A percentile compares a stretch with the other conserved stretches of the same genome.
Evolutionary conservation across 805 yeast genomes (phyloP).

Genomic region (Candida xyloterini): DNA sequence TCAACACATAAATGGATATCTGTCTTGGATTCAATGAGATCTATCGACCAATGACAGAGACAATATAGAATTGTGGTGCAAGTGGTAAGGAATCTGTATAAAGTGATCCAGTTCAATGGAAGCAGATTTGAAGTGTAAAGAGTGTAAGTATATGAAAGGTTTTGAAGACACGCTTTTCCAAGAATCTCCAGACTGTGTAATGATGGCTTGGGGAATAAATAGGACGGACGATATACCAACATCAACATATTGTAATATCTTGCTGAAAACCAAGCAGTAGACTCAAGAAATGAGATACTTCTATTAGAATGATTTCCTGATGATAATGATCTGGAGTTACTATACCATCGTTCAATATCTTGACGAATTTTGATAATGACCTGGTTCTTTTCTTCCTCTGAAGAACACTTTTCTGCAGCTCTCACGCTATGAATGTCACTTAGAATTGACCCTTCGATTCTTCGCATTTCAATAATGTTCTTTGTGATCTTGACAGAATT

Average conservation of each 20-base stretch:
- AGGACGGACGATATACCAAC: slow-evolving; percentile 48
- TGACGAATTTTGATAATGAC: slow-evolving; percentile 34
- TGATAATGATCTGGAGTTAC: slow-evolving; percentile 22
- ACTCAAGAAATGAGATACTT: slow-evolving; percentile 27
- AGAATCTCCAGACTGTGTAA: slow-evolving; percentile 38
- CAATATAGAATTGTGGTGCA: slow-evolving; percentile 48
- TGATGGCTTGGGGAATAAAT: slow-evolving; percentile 44
- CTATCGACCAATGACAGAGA: slow-evolving; percentile 45
- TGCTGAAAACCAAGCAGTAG: slow-evolving; percentile 37
- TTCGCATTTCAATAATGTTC: slow-evolving; percentile 42
- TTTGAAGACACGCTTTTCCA: slow-evolving; percentile 44
- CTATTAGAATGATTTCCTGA: slow-evolving; percentile 15
- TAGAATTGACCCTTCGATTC: slow-evolving; percentile 46
- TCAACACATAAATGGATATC: slow-evolving; percentile 47
- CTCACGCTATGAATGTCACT: slow-evolving; percentile 44
- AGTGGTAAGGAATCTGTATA: slow-evolving; percentile 44
- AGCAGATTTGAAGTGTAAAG: slow-evolving; percentile 42
- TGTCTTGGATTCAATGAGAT: slow-evolving; percentile 42
- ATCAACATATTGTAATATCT: slow-evolving; percentile 47
- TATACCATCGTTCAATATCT: slow-evolving; percentile 38
- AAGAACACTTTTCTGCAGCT: slow-evolving; percentile 32
- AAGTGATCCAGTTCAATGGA: slow-evolving; percentile 50
- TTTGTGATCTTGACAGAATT: slow-evolving; percentile 40
- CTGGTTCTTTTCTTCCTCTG: slow-evolving; percentile 32
- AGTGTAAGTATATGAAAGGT: slow-evolving; percentile 44